A percentile compares a stretch with the other conserved stretches of the same genome.
These are phyloP conservation scores for Thalassiosira allenii DNA, from an alignment of 352 stramenopile genomes.

Conservation along the genomic window DNA sequence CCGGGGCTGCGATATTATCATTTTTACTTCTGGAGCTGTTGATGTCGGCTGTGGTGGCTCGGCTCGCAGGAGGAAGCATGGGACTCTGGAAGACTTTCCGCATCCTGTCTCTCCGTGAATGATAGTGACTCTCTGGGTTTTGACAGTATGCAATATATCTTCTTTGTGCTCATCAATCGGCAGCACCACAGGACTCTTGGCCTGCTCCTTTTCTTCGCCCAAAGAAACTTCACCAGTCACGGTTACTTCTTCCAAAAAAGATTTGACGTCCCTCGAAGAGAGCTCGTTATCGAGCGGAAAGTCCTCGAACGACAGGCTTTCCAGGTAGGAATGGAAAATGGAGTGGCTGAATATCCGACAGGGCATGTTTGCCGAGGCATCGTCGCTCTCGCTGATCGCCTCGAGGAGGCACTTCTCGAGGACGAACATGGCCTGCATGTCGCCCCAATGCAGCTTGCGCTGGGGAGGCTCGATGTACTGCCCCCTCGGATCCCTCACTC, in stretches of 20 bases:
- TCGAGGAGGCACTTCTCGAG: slow-evolving; percentile 60
- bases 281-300: slow-evolving; percentile 43
- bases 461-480: slow-evolving; percentile 21
- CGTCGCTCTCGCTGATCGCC: slow-evolving; percentile 20
- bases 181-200: slow-evolving; percentile 47
- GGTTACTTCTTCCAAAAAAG: slow-evolving; percentile 31
- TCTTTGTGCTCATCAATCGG: slow-evolving; percentile 83
- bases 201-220: background rate
- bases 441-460: slow-evolving; percentile 43
- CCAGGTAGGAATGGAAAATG: slow-evolving; percentile 43
- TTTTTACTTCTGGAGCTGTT: slow-evolving; percentile 87
- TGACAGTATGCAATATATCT: slow-evolving; percentile 72
- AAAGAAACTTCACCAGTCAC: background rate
- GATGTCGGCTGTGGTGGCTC: slow-evolving; percentile 58
- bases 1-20: slow-evolving; percentile 95
- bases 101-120: slow-evolving; percentile 90
- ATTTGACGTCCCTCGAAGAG: slow-evolving; percentile 37
- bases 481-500: background rate
- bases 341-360: slow-evolving; percentile 32
- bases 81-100: slow-evolving; percentile 96
- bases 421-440: slow-evolving; percentile 60
- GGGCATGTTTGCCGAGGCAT: slow-evolving; percentile 30
- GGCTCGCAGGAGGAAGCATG: slow-evolving; percentile 91
- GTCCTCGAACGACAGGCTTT: slow-evolving; percentile 44
- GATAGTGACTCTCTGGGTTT: slow-evolving; percentile 79